A percentile compares a stretch with the other conserved stretches of the same genome.
These are phyloP conservation scores for Ogataea hybrid DNA, from an alignment of 1,139 yeast species.

Conservation along the genomic window DNA sequence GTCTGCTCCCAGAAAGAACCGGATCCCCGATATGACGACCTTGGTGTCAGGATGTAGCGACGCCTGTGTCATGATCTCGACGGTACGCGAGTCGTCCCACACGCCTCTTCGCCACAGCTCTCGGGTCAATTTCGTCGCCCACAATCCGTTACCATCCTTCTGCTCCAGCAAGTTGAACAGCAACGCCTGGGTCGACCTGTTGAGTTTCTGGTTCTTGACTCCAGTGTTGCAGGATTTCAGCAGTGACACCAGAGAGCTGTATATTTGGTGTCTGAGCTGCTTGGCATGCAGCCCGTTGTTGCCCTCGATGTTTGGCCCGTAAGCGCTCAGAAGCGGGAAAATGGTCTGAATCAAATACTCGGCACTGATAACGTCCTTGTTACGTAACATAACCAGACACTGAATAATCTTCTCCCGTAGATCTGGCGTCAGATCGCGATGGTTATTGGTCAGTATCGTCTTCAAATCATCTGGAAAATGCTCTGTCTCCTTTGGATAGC, in stretches of 20 bases:
- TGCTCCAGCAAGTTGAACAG: constrained; percentile 78
- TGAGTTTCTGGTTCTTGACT: constrained; percentile 80
- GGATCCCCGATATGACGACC: too few species aligned
- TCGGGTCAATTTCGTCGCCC: constrained; percentile 95
- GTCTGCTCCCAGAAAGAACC: too few species aligned
- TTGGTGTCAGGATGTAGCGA: too few species aligned
- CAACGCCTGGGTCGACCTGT: constrained; percentile 86
- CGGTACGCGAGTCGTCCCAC: too few species aligned
- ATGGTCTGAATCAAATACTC: constrained; percentile 81
- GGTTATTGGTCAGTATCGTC: constrained; percentile 65
- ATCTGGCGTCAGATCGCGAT: constrained; percentile 78
- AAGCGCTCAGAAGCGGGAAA: constrained; percentile 72
- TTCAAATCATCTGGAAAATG: constrained; percentile 80
- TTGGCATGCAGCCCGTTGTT: constrained; percentile 72
- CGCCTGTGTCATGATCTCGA: too few species aligned
- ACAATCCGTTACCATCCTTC: constrained; percentile 64
- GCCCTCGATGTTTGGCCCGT: constrained; percentile 45
- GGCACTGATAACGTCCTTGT: constrained; percentile 77
- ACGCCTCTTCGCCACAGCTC: too few species aligned
- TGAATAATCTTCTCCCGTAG: constrained; percentile 90
- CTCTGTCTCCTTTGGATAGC: constrained; percentile 87
- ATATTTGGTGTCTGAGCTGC: constrained; percentile 78
- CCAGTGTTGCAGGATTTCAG: constrained; percentile 83
- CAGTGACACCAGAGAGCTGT: constrained; percentile 71
- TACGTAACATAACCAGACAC: constrained; percentile 84